Evolutionary conservation across 2,329 filamentous ascomycete species (phyloP).

Genomic region (Apiospora phragmitis): DNA sequence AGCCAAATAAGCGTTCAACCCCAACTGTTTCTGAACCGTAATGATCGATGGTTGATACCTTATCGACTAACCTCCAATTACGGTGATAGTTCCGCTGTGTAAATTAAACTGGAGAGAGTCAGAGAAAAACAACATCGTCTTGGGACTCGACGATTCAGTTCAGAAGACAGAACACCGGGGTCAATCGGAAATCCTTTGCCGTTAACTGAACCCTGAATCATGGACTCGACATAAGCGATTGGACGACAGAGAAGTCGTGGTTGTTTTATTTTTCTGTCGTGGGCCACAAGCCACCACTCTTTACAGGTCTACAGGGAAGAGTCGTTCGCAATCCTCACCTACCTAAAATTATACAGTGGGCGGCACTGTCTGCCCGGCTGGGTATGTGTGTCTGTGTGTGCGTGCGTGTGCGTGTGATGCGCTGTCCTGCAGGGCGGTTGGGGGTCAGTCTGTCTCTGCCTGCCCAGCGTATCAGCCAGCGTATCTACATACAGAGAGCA

Average conservation of each 20-base stretch:
- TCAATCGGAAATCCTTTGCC: background rate
- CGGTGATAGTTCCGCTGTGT: background rate
- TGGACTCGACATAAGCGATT: background rate
- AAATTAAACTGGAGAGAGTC: background rate
- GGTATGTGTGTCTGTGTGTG: background rate
- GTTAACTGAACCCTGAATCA: background rate
- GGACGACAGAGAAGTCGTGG: background rate
- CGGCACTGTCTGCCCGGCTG: background rate
- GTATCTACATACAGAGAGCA: background rate
- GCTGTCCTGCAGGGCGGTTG: slow-evolving; percentile 5
- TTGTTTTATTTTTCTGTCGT: background rate
- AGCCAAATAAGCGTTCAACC: slow-evolving; percentile 4
- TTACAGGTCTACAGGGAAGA: background rate
- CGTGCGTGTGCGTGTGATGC: background rate
- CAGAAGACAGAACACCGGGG: background rate
- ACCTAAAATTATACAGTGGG: background rate
- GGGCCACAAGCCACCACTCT: background rate
- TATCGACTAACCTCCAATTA: background rate
- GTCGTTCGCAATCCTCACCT: background rate
- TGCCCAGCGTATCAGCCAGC: background rate
- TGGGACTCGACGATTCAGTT: background rate
- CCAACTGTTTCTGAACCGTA: slow-evolving; percentile 6
- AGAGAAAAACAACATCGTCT: background rate
- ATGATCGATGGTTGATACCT: background rate
- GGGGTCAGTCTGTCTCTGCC: background rate